These are phyloP conservation scores for Pyracantha coccinea DNA, from an alignment of 331 rosid genomes.

Conservation along the genomic window DNA sequence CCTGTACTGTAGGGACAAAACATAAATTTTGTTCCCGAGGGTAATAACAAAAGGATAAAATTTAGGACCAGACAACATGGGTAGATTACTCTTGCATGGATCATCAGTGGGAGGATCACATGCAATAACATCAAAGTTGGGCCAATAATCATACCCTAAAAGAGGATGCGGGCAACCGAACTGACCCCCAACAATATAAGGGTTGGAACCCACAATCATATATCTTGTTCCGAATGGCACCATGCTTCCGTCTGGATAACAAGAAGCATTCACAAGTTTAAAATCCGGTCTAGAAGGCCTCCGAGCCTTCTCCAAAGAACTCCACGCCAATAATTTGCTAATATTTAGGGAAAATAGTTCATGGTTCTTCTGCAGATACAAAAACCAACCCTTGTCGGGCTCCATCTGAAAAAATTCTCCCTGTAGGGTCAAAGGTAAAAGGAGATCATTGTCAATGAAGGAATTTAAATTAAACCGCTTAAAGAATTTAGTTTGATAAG, in stretches of 20 bases:
- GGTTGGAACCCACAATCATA: not conserved
- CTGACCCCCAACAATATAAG: not conserved
- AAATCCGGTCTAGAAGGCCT: not conserved
- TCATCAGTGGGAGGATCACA: not conserved
- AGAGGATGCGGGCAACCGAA: no score
- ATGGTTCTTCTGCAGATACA: not conserved
- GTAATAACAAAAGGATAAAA: not conserved
- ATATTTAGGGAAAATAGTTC: not conserved
- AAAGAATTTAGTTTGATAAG: no score
- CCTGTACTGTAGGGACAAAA: not conserved
- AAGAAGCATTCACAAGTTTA: not conserved
- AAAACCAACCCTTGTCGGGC: not conserved
- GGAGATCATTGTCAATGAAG: no score
- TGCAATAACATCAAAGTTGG: no score
- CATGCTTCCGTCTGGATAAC: not conserved
- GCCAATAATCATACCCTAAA: no score
- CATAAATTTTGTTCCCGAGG: not conserved
- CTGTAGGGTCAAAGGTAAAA: no score
- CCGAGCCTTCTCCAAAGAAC: not conserved
- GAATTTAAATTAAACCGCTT: no score
- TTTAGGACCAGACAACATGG: not conserved
- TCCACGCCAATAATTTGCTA: not conserved
- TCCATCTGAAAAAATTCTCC: not conserved
- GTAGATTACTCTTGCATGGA: not conserved
- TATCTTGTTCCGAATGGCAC: not conserved